These are phyloP conservation scores for Aspergillus mulundensis DNA, from an alignment of 495 filamentous ascomycete species.

Conservation along the genomic window DNA sequence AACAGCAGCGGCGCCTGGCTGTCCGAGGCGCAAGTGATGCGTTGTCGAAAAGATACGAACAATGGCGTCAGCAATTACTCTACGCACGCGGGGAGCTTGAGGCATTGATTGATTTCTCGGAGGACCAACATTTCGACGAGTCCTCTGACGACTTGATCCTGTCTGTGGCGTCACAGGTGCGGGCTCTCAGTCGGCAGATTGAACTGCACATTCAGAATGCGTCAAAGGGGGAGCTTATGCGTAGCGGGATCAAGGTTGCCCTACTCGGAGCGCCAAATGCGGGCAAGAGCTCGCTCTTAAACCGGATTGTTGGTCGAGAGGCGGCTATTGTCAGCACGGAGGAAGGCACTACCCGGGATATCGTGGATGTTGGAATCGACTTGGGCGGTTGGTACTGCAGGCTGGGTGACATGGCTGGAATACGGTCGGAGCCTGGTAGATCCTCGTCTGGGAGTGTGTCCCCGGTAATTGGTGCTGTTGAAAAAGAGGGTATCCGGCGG, in stretches of 20 bases:
- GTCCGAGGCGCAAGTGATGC: constrained; percentile 69
- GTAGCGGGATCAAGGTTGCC: constrained; percentile 80
- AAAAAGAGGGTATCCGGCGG: constrained; percentile 85
- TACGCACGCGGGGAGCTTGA: constrained; percentile 87
- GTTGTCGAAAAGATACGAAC: constrained; percentile 75
- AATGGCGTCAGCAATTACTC: constrained; percentile 73
- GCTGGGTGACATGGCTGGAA: constrained; percentile 88
- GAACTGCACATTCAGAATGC: constrained; percentile 67
- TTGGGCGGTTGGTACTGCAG: constrained; percentile 83
- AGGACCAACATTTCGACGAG: constrained; percentile 96
- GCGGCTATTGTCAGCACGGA: constrained; percentile 91
- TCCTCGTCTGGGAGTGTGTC: not conserved
- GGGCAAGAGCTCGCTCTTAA: constrained; percentile 91
- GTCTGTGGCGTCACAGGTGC: constrained; percentile 63
- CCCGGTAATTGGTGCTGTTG: constrained; percentile 63
- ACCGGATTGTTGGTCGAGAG: constrained; percentile 85
- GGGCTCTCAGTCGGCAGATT: constrained; percentile 56
- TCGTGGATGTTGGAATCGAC: constrained; percentile 89
- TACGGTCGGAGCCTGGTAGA: constrained; percentile 46
- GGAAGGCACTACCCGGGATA: constrained; percentile 88
- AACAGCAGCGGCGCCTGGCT: constrained; percentile 85
- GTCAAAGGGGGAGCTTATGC: constrained; percentile 76
- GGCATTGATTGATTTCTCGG: constrained; percentile 92
- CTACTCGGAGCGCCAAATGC: constrained; percentile 90
- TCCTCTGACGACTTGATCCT: constrained; percentile 65